Evolutionary conservation across 1,139 yeast species (phyloP).

Genomic region (Groenewaldozyma sp.): DNA sequence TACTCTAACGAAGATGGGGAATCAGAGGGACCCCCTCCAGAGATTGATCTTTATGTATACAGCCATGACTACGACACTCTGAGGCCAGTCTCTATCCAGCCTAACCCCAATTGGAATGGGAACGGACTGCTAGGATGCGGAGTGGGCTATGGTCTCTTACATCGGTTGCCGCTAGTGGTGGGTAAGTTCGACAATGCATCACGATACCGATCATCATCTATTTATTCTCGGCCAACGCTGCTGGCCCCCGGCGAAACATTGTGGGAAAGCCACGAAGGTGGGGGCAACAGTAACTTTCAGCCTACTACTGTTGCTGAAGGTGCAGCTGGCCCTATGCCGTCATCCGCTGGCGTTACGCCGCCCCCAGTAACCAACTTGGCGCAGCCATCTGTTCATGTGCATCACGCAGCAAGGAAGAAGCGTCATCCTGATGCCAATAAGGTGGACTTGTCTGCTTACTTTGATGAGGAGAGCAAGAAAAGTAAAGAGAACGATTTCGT

Average conservation of each 20-base stretch:
- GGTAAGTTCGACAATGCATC: conserved; percentile 34
- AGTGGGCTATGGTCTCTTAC: conserved; percentile 86
- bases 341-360: conserved; percentile 5
- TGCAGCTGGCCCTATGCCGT: no score
- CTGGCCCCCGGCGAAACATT: conserved; percentile 28
- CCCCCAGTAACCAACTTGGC: conserved; percentile 14
- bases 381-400: conserved; percentile 9
- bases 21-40: conserved; percentile 18
- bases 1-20: conserved; percentile 7
- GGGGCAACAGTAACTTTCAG: no score
- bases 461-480: conserved; percentile 29
- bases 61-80: conserved; percentile 79
- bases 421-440: conserved; percentile 11
- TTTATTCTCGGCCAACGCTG: conserved; percentile 4
- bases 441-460: conserved; percentile 26
- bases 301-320: conserved; percentile 9
- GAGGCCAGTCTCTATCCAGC: conserved; percentile 76
- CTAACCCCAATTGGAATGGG: conserved; percentile 52
- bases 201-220: conserved; percentile 9
- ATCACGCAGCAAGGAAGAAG: conserved; percentile 8
- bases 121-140: conserved; percentile 86
- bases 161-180: conserved; percentile 65
- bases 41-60: conserved; percentile 61
- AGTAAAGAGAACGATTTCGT: conserved; percentile 27
- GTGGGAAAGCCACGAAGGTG: conserved; percentile 23